Percentiles rank a stretch among this genome's conserved stretches.
Evolutionary conservation across 129 eudicot species (phyloP).

Genomic region (Daucus carota): DNA sequence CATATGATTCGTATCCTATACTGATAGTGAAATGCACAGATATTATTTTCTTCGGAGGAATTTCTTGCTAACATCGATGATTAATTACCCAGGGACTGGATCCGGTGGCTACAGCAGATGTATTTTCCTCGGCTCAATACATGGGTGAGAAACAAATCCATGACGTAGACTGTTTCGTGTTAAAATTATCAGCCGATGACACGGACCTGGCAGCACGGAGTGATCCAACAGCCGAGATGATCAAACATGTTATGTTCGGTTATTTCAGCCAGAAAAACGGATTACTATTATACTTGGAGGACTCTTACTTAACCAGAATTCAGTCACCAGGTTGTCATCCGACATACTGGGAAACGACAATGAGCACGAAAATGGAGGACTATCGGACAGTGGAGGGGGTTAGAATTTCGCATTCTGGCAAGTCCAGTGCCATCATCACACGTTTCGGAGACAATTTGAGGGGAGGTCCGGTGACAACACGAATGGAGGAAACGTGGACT

Average conservation of each 20-base stretch:
- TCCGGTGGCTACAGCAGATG: conserved; percentile 64
- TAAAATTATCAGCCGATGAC: conserved; percentile 73
- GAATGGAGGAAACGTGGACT: conserved; percentile 84
- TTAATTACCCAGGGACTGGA: conserved; percentile 62
- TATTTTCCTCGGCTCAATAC: conserved; percentile 78
- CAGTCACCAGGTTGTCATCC: conserved; percentile 85
- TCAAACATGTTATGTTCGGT: conserved; percentile 80
- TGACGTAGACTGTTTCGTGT: conserved; percentile 61
- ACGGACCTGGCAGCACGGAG: conserved; percentile 71
- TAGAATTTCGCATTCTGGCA: conserved; percentile 86
- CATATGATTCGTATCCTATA: too few species aligned
- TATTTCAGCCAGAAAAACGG: conserved; percentile 94
- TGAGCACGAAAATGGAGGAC: conserved; percentile 78
- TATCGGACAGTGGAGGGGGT: conserved; percentile 68
- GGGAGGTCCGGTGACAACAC: conserved; percentile 57
- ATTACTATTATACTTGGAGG: conserved; percentile 64
- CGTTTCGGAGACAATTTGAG: conserved; percentile 75
- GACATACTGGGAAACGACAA: conserved; percentile 89
- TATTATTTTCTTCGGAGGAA: neutral
- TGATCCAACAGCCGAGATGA: conserved; percentile 92
- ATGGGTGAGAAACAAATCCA: conserved; percentile 73
- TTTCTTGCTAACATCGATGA: neutral
- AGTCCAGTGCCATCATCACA: conserved; percentile 66
- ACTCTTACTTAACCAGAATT: conserved; percentile 80
- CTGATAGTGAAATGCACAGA: neutral